phyloP scores from a whole-genome alignment of 257 asterid species.

The Solanum etuberosum region DNA sequence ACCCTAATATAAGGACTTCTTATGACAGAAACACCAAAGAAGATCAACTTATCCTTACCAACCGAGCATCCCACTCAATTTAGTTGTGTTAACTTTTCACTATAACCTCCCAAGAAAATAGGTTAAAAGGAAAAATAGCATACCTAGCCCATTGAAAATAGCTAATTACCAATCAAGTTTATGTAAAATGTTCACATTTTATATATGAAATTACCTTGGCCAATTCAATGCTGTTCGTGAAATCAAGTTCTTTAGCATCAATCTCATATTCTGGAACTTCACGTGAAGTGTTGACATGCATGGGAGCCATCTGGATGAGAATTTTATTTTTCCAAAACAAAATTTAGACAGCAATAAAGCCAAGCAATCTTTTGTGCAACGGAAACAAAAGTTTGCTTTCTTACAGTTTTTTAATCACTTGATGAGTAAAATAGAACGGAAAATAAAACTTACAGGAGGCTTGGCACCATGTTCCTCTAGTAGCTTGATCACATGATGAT shows the following conservation, averaged over 20 bases:
- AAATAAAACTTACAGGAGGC: slow-evolving; percentile 33
- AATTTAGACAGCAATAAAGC: not conserved
- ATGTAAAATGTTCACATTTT: not conserved
- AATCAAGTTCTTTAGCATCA: slow-evolving; percentile 70
- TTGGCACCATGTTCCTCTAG: slow-evolving; percentile 75
- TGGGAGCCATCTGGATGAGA: slow-evolving; percentile 59
- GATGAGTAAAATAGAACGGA: not conserved
- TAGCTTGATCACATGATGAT: slow-evolving; percentile 57
- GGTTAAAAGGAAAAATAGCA: not conserved
- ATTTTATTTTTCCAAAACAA: not conserved
- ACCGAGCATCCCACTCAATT: not conserved
- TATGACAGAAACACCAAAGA: not conserved
- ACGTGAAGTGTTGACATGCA: slow-evolving; percentile 65
- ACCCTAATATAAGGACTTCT: not conserved
- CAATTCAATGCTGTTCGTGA: slow-evolving; percentile 52
- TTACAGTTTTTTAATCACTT: not conserved
- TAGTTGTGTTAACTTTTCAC: not conserved
- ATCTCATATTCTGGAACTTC: slow-evolving; percentile 95
- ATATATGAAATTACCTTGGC: slow-evolving; percentile 46
- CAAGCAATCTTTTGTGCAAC: not conserved
- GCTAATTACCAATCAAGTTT: not conserved
- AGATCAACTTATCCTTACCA: not conserved
- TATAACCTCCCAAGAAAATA: not conserved
- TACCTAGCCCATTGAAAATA: not conserved
- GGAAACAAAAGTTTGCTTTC: not conserved